Conservation (phyloP, 1,139 yeast genomes). For the Geotrichum reessii region DNA sequence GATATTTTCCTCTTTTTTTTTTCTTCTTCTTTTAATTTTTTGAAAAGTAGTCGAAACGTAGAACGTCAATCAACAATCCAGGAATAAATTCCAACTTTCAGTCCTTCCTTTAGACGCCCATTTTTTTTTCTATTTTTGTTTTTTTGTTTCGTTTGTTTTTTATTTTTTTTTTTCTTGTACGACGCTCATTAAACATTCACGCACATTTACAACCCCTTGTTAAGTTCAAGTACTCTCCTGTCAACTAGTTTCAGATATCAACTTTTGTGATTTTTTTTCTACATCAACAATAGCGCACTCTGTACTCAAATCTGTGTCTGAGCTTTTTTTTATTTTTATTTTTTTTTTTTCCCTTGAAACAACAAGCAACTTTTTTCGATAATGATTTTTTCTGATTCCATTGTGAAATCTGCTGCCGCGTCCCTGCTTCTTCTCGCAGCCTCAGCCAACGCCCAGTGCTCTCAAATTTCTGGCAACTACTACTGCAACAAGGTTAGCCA, state of each 20-base stretch:
- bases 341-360: not conserved
- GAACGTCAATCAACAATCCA: not conserved
- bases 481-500: conserved; percentile 70
- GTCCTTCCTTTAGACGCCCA: conserved; percentile 3
- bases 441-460: conserved; percentile 22
- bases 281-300: not conserved
- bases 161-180: not conserved
- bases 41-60: not conserved
- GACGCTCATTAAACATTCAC: not conserved
- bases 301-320: not conserved
- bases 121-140: not conserved
- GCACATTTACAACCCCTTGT: not conserved
- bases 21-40: conserved; percentile 54
- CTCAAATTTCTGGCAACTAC: conserved; percentile 57
- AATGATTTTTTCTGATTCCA: not conserved
- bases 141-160: not conserved
- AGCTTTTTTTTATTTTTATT: too few relatives aligned
- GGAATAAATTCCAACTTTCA: not conserved
- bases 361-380: not conserved
- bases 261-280: not conserved
- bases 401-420: conserved; percentile 1
- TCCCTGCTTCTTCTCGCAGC: conserved; percentile 5
- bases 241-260: not conserved
- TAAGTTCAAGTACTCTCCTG: not conserved
- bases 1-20: conserved; percentile 23